Evolutionary conservation across 306 rosid species (phyloP).

Genomic region (Malus sieversii): DNA sequence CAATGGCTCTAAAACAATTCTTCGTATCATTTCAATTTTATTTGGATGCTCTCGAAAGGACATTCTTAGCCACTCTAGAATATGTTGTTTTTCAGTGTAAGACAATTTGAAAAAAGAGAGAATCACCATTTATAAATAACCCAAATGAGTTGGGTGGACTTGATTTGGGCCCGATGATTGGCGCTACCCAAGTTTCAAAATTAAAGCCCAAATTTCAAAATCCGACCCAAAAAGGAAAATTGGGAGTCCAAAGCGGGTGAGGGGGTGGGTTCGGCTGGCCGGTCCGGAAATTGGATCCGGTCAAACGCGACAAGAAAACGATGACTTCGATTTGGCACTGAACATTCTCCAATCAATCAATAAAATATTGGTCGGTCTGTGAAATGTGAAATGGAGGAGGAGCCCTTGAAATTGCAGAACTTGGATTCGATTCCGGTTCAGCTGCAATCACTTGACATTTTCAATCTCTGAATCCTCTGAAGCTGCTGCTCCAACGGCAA

Average conservation of each 20-base stretch:
- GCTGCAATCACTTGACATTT: background rate
- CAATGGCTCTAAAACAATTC: too few relatives aligned
- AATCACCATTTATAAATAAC: too few relatives aligned
- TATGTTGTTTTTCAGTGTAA: too few relatives aligned
- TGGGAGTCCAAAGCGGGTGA: background rate
- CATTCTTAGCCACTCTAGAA: too few relatives aligned
- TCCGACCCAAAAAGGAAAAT: background rate
- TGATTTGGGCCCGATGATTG: background rate
- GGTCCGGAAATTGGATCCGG: background rate
- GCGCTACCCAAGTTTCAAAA: background rate
- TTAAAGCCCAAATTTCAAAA: background rate
- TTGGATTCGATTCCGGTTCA: background rate
- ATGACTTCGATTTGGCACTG: background rate
- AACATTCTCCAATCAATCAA: background rate
- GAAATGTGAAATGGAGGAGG: background rate
- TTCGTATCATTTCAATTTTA: too few relatives aligned
- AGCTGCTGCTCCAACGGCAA: constrained; percentile 1
- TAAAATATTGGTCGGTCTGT: background rate
- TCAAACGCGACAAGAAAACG: background rate
- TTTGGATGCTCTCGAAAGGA: too few relatives aligned
- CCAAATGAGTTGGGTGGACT: background rate
- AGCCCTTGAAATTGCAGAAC: background rate
- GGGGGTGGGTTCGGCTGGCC: background rate
- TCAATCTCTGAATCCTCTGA: background rate
- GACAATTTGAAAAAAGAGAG: too few relatives aligned